Evolutionary conservation across 139 green algal species (phyloP), one percentile per base, ranked within the genome.

Genomic region (Desmodesmus armatus): DNA sequence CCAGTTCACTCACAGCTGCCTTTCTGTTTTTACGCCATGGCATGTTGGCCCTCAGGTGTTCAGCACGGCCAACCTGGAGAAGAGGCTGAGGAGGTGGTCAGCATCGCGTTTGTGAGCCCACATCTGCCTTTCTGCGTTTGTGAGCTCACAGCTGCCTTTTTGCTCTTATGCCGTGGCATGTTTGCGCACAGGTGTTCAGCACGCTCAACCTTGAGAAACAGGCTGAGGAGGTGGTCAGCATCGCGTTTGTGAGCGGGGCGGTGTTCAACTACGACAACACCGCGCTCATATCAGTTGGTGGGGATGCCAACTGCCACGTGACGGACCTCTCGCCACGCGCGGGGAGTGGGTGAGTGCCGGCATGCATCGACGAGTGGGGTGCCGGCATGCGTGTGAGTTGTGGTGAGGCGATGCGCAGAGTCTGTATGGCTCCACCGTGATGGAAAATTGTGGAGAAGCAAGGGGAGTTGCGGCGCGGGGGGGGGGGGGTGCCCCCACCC

Each of bases 221-320:
- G 3, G 31, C 53, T 23, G 55, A 87, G 72, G 51, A 65, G 1
- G 25, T 76, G 55, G 82, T 41, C 72, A 87, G 72, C 72, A 87
- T 82, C 5, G 72, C 58, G 2, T 87, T 87, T 55, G 82, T 87
- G n/a, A 78, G 35, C 35, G 33, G 43, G 51, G 82, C 67, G 2
- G 33, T 23, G 1, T 87, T 87, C 60, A 66, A 53, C 5, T 58
- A 27, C 25, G 72, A 87, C 60, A 58, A 82, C 31, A 75, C 37
- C 6, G 51, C 51, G 6, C 55, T 87, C 21, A 81, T 87, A 25
- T 71, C 72, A 40, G 82, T 87, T n/a, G 82, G 82, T 58, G 82
- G 71, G 19, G 82, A 87, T 55, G 82, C 82, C 71, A 87, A 87
- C 71, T 81, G 69, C 51, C 82, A 60, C 25, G 82, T 87, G n/a